These are phyloP conservation scores for Paramecium octaurelia DNA, from an alignment of 73 alveolate species.

Conservation along the genomic window DNA sequence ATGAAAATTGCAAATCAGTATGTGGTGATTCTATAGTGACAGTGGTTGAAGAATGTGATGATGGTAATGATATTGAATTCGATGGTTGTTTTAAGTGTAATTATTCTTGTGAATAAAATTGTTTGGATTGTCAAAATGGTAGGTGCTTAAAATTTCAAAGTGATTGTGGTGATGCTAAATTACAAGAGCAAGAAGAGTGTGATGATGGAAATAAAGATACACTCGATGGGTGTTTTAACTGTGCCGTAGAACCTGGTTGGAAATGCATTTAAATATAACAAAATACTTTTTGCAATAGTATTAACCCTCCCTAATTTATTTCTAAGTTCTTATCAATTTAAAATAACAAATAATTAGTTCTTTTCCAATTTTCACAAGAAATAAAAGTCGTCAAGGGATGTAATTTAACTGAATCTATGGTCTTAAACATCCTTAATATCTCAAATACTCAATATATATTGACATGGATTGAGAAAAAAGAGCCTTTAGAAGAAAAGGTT, in stretches of 20 bases:
- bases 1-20: neutral
- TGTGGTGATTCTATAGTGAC: neutral
- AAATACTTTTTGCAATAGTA: neutral
- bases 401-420: neutral
- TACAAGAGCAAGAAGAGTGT: neutral
- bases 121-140: neutral
- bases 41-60: neutral
- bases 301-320: neutral
- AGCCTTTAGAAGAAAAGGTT: neutral
- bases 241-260: neutral
- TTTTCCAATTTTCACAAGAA: no score
- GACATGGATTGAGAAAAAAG: neutral
- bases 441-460: no score
- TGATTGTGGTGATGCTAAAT: neutral
- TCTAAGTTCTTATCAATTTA: neutral
- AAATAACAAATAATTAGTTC: neutral
- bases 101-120: neutral
- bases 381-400: neutral
- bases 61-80: neutral
- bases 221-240: neutral
- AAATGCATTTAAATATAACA: neutral
- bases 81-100: neutral
- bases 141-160: neutral
- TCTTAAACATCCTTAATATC: no score
- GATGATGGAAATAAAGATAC: neutral